Evolutionary conservation across 1,284 basidiomycete species (phyloP).

Genomic region (Mycosarcoma mackinlayi): DNA sequence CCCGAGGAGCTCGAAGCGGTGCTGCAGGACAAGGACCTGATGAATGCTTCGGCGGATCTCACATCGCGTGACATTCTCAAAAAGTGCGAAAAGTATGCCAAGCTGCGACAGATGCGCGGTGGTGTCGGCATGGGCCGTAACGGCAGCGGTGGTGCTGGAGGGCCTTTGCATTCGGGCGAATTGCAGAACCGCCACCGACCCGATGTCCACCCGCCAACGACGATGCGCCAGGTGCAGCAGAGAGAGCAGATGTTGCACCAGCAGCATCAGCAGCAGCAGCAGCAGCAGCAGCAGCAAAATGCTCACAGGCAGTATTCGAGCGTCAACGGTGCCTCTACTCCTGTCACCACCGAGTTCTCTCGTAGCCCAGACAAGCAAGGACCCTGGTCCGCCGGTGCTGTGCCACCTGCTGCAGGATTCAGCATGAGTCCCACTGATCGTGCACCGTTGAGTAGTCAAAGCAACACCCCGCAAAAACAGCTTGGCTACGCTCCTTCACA

Average conservation of each 20-base stretch:
- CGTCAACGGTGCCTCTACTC: slow-evolving; percentile 9
- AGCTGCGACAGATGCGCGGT: slow-evolving; percentile 36
- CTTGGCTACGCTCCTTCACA: not conserved
- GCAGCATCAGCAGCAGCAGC: slow-evolving; percentile 31
- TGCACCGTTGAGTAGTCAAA: slow-evolving; percentile 5
- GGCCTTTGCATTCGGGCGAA: slow-evolving; percentile 37
- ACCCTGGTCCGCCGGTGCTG: slow-evolving; percentile 35
- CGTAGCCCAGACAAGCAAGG: slow-evolving; percentile 34
- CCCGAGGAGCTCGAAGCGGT: slow-evolving; percentile 61
- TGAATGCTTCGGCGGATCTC: slow-evolving; percentile 59
- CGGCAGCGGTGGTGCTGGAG: slow-evolving; percentile 32
- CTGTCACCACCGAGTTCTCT: slow-evolving; percentile 31
- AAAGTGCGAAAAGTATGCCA: slow-evolving; percentile 62
- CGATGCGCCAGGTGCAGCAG: slow-evolving; percentile 55
- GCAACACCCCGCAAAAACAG: slow-evolving; percentile 30
- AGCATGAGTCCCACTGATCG: slow-evolving; percentile 22
- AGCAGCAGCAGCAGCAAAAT: slow-evolving; percentile 26
- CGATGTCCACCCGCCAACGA: slow-evolving; percentile 53
- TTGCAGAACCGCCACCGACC: slow-evolving; percentile 51
- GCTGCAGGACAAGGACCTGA: slow-evolving; percentile 63
- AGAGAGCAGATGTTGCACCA: slow-evolving; percentile 19
- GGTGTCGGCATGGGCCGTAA: slow-evolving; percentile 26
- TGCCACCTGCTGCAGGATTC: slow-evolving; percentile 9
- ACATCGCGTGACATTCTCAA: slow-evolving; percentile 62
- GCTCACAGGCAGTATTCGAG: slow-evolving; percentile 24